A percentile compares a stretch with the other conserved stretches of the same genome.
Conservation (phyloP, 306 rosid species). For the Oxytropis ochrocephala region DNA sequence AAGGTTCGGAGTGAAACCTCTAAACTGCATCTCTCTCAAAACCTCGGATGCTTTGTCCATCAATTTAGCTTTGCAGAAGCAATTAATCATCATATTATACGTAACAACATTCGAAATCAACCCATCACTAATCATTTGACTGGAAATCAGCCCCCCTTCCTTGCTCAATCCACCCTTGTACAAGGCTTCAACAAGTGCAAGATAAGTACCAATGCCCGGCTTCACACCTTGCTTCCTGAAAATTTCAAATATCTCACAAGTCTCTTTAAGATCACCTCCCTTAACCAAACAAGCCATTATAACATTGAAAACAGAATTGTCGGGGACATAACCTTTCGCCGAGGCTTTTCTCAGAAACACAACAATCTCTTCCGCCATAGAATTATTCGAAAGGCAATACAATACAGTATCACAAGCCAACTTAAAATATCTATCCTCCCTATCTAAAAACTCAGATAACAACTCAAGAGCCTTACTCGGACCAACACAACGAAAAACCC, state of each 20-base stretch:
- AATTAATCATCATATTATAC: slow-evolving; percentile 69
- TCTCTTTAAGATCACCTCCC: slow-evolving; percentile 39
- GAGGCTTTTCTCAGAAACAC: slow-evolving; percentile 38
- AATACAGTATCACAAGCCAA: slow-evolving; percentile 59
- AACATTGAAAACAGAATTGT: slow-evolving; percentile 46
- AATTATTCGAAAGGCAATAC: slow-evolving; percentile 52
- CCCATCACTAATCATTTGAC: slow-evolving; percentile 46
- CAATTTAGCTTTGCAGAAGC: slow-evolving; percentile 58
- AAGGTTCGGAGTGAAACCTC: slow-evolving; percentile 61
- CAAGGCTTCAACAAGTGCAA: slow-evolving; percentile 49
- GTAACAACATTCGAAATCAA: slow-evolving; percentile 47
- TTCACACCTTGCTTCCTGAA: slow-evolving; percentile 45
- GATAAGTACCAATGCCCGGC: slow-evolving; percentile 51
- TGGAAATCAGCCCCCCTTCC: slow-evolving; percentile 42
- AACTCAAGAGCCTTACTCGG: slow-evolving; percentile 56
- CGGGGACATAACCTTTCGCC: slow-evolving; percentile 55
- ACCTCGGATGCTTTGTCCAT: slow-evolving; percentile 52
- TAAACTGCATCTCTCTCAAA: slow-evolving; percentile 47
- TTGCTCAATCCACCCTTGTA: slow-evolving; percentile 42
- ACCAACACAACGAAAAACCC: slow-evolving; percentile 53
- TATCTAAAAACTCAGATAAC: slow-evolving; percentile 41
- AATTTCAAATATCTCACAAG: slow-evolving; percentile 42
- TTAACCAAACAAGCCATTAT: slow-evolving; percentile 62
- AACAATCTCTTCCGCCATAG: slow-evolving; percentile 49
- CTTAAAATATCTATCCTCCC: slow-evolving; percentile 34